Evolutionary conservation across 306 rosid genomes (phyloP).

Genomic region (Alnus rubra): DNA sequence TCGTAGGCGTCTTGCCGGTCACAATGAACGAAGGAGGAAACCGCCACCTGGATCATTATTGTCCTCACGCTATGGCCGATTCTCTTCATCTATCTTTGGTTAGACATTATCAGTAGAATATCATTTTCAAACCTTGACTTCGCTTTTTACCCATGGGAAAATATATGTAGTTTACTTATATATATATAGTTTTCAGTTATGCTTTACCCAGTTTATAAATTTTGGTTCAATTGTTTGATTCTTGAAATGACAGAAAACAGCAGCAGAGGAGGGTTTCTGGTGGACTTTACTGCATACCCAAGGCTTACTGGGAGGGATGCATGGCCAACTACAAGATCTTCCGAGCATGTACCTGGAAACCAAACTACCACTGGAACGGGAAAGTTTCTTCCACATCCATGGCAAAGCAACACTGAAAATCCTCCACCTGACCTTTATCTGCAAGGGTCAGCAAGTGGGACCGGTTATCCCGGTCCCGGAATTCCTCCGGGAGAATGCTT

Average conservation of each 20-base stretch:
- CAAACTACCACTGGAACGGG: conserved; percentile 35
- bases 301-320: conserved; percentile 55
- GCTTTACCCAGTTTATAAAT: conserved; percentile 8
- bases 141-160: neutral
- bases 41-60: conserved; percentile 74
- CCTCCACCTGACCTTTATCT: conserved; percentile 49
- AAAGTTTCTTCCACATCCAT: conserved; percentile 42
- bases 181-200: neutral
- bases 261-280: conserved; percentile 61
- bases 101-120: conserved; percentile 34
- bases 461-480: conserved; percentile 48
- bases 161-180: neutral
- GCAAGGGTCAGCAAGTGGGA: conserved; percentile 65
- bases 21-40: conserved; percentile 93
- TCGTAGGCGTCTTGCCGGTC: conserved; percentile 93
- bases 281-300: conserved; percentile 74
- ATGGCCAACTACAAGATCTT: conserved; percentile 44
- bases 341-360: conserved; percentile 48
- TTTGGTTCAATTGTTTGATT: conserved; percentile 12
- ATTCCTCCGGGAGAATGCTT: conserved; percentile 68
- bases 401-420: conserved; percentile 64
- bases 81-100: conserved; percentile 62
- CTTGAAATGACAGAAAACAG: conserved; percentile 49
- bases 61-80: conserved; percentile 57
- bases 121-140: conserved; percentile 11